phyloP scores from a whole-genome alignment of 192 early-diverging fungal species.

The Backusella westeae region DNA sequence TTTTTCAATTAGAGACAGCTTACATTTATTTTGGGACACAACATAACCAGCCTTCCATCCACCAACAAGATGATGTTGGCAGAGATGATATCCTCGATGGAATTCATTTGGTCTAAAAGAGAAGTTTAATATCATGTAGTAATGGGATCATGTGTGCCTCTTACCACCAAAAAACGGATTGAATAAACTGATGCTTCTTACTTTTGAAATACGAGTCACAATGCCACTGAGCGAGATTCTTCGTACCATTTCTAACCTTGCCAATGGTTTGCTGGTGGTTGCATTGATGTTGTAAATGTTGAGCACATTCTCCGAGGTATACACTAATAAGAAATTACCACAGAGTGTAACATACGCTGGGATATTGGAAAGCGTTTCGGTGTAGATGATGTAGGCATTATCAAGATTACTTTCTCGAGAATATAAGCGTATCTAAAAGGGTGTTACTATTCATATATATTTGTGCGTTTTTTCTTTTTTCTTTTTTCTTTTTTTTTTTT shows the following conservation, averaged over 20 bases:
- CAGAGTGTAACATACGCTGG: conserved; percentile 53
- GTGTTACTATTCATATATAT: too few relatives aligned
- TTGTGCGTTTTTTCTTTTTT: too few relatives aligned
- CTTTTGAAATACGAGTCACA: conserved; percentile 41
- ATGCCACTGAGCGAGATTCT: conserved; percentile 56
- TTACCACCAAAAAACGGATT: conserved; percentile 31
- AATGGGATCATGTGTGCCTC: background rate
- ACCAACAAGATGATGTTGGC: conserved; percentile 65
- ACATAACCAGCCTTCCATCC: conserved; percentile 63
- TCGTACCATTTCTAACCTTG: conserved; percentile 40
- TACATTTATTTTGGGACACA: conserved; percentile 54
- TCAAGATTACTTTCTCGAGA: conserved; percentile 73
- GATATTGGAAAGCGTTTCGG: conserved; percentile 44
- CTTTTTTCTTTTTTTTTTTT: too few relatives aligned
- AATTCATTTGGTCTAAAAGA: conserved; percentile 30
- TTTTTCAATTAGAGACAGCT: background rate
- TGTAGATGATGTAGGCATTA: conserved; percentile 58
- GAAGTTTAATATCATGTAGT: background rate
- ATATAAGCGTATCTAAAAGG: conserved; percentile 62
- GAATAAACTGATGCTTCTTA: conserved; percentile 54
- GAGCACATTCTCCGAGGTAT: conserved; percentile 58
- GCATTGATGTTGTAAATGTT: conserved; percentile 46
- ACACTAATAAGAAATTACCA: conserved; percentile 58
- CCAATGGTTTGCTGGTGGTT: background rate
- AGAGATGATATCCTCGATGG: conserved; percentile 39